phyloP scores from a whole-genome alignment of 2,329 filamentous ascomycete species.

The Aureobasidium musti region DNA sequence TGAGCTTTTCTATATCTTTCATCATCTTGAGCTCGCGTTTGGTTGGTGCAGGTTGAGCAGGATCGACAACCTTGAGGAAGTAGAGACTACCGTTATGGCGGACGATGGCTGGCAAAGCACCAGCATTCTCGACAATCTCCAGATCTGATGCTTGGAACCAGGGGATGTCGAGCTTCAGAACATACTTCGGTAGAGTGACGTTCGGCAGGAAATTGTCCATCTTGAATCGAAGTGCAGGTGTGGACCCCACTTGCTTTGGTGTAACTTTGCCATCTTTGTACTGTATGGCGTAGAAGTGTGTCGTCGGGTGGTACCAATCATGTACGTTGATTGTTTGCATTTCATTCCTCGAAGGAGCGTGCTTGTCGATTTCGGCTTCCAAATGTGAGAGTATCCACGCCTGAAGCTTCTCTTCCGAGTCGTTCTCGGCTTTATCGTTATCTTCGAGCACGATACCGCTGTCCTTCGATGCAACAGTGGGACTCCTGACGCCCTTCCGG shows the following conservation, averaged over 20 bases:
- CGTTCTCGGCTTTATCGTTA: constrained; percentile 29
- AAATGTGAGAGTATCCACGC: constrained; percentile 40
- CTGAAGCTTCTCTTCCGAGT: constrained; percentile 36
- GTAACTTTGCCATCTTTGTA: constrained; percentile 35
- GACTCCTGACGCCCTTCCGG: neutral
- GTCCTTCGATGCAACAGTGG: constrained; percentile 9
- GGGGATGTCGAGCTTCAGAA: constrained; percentile 37
- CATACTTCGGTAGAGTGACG: constrained; percentile 42
- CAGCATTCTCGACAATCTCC: constrained; percentile 34
- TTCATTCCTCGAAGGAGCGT: constrained; percentile 28
- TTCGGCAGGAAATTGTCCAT: constrained; percentile 36
- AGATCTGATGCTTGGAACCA: constrained; percentile 35
- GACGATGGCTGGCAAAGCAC: constrained; percentile 35
- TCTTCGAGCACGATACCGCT: constrained; percentile 30
- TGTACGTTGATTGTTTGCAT: constrained; percentile 34
- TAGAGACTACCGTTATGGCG: constrained; percentile 35
- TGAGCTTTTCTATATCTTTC: constrained; percentile 36
- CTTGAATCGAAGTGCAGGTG: constrained; percentile 32
- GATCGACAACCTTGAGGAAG: constrained; percentile 43
- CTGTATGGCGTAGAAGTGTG: constrained; percentile 38
- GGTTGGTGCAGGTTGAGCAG: constrained; percentile 37
- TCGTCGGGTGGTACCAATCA: constrained; percentile 40
- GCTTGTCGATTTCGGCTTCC: constrained; percentile 30
- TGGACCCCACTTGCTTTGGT: constrained; percentile 36
- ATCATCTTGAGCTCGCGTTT: constrained; percentile 42